A percentile compares a stretch with the other conserved stretches of the same genome.
These are phyloP conservation scores for Aspergillus sclerotiicarbonarius DNA, from an alignment of 495 filamentous ascomycete genomes.

Conservation along the genomic window DNA sequence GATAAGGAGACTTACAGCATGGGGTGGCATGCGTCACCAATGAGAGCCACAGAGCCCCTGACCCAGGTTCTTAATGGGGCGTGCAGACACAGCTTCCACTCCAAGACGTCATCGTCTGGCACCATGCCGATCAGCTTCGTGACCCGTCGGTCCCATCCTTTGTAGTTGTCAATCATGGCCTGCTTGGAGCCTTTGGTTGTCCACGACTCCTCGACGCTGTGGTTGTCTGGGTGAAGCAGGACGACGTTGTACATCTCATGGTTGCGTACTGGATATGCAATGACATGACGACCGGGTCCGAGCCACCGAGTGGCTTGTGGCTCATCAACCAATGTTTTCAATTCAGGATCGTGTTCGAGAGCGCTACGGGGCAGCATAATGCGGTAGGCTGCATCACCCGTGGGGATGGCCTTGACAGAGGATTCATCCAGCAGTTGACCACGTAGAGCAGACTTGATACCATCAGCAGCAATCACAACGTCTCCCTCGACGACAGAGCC, in stretches of 20 bases:
- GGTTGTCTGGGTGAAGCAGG: constrained; percentile 38
- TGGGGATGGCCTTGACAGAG: constrained; percentile 31
- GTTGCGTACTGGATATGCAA: constrained; percentile 44
- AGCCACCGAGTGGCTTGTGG: constrained; percentile 44
- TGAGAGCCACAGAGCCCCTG: constrained; percentile 55
- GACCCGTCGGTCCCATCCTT: constrained; percentile 36
- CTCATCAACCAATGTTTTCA: constrained; percentile 35
- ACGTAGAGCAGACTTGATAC: constrained; percentile 44
- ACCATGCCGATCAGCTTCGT: constrained; percentile 38
- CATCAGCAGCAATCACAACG: constrained; percentile 47
- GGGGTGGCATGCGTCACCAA: constrained; percentile 70
- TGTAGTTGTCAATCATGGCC: constrained; percentile 39
- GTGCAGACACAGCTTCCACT: constrained; percentile 65
- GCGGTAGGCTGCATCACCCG: constrained; percentile 46
- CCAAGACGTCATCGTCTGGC: constrained; percentile 53
- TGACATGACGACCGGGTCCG: constrained; percentile 43
- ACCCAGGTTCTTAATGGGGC: constrained; percentile 56
- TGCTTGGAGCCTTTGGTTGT: constrained; percentile 44
- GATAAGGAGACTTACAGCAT: constrained; percentile 44
- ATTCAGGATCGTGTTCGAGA: constrained; percentile 37
- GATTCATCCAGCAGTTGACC: constrained; percentile 28
- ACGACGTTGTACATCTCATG: constrained; percentile 46
- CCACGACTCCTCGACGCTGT: constrained; percentile 42
- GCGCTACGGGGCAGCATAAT: constrained; percentile 37
- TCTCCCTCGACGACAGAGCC: constrained; percentile 38